phyloP scores from a whole-genome alignment of 352 stramenopile species.

The Globisporangium spinosum region DNA sequence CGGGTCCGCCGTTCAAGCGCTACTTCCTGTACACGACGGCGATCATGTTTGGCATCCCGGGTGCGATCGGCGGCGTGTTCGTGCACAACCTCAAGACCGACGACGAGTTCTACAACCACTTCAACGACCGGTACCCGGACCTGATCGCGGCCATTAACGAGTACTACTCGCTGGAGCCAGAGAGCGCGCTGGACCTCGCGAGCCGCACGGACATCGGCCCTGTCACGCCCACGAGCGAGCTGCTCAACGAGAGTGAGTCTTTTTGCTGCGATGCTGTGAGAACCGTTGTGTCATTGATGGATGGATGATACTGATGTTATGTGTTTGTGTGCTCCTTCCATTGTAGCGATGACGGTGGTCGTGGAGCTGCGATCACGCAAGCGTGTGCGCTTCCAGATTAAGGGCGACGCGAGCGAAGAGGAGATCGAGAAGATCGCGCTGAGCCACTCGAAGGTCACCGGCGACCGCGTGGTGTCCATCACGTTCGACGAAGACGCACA shows the following conservation, averaged over 20 bases:
- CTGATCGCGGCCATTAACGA: constrained; percentile 62
- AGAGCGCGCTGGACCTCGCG: constrained; percentile 35
- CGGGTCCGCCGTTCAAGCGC: constrained; percentile 54
- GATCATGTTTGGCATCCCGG: constrained; percentile 76
- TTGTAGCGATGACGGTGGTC: constrained; percentile 53
- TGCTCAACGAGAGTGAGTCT: constrained; percentile 66
- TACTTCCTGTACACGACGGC: constrained; percentile 75
- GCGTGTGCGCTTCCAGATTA: constrained; percentile 51
- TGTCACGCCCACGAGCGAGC: constrained; percentile 44
- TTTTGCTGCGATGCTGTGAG: background rate
- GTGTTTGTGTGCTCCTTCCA: background rate
- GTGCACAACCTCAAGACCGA: constrained; percentile 84
- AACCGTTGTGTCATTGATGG: background rate
- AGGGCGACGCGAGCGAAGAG: constrained; percentile 48
- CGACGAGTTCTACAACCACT: constrained; percentile 83
- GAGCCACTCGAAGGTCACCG: constrained; percentile 29
- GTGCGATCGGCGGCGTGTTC: constrained; percentile 56
- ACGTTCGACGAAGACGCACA: constrained; percentile 55
- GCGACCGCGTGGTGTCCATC: constrained; percentile 58
- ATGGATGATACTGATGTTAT: background rate
- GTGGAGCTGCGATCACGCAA: constrained; percentile 54
- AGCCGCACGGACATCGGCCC: constrained; percentile 68
- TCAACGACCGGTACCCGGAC: constrained; percentile 79
- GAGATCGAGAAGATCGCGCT: constrained; percentile 64
- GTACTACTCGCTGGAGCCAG: constrained; percentile 54